A percentile compares a stretch with the other conserved stretches of the same genome.
Conservation (phyloP, 192 early-diverging fungal genomes). For the Bifiguratus adelaidae region DNA sequence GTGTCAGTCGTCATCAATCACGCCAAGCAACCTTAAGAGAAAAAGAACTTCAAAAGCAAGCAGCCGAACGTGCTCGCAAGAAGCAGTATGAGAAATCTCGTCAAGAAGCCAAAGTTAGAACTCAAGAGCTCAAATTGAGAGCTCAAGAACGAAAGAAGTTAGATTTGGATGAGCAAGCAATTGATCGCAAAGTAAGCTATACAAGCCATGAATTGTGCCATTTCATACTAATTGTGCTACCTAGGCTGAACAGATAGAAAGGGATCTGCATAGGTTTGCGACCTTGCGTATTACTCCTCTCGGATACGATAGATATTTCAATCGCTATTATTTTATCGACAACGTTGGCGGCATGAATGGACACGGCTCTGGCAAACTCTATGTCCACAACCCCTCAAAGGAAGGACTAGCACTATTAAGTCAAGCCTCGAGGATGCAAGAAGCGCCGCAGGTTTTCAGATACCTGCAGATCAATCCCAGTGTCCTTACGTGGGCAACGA, state of each 20-base stretch:
- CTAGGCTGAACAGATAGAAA: conserved; percentile 59
- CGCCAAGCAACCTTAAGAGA: conserved; percentile 32
- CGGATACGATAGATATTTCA: conserved; percentile 77
- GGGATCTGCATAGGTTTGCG: conserved; percentile 49
- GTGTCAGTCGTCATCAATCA: too few relatives aligned
- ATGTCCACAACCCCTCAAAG: conserved; percentile 38
- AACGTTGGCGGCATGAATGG: conserved; percentile 45
- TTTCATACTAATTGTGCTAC: background rate
- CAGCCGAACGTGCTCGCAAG: conserved; percentile 21
- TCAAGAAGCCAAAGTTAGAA: conserved; percentile 23
- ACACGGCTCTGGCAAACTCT: conserved; percentile 45
- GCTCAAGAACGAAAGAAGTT: conserved; percentile 30
- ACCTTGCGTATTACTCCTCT: conserved; percentile 61
- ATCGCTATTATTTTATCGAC: conserved; percentile 89
- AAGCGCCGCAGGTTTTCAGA: conserved; percentile 7
- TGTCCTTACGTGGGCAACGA: background rate
- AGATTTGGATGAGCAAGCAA: conserved; percentile 36
- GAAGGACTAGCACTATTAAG: conserved; percentile 9
- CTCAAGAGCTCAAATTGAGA: conserved; percentile 23
- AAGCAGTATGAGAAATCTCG: conserved; percentile 28
- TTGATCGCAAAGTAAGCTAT: conserved; percentile 25
- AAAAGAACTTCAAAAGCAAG: conserved; percentile 35
- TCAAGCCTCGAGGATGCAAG: conserved; percentile 11
- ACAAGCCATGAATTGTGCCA: background rate
- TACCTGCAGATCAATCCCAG: conserved; percentile 3